Evolutionary conservation across 306 rosid genomes (phyloP), one percentile per base, ranked within the genome.

Genomic region (Medicago lupulina): DNA sequence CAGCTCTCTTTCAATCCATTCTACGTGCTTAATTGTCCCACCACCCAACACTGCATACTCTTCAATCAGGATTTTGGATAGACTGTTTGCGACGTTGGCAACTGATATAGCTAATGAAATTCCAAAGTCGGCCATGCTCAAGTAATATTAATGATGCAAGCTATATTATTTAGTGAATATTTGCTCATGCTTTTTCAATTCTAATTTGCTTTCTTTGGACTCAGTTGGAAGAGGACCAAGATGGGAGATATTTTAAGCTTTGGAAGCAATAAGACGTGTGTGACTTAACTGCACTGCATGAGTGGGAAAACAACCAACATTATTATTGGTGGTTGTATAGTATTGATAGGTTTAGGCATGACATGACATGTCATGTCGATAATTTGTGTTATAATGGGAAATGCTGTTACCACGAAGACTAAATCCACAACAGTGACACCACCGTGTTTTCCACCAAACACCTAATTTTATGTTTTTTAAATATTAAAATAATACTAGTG

Each of bases 1-100:
- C 82, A 79, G 31, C 64, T 79, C 82, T 41, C 8, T 79, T 61
- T 74, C 78, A 15, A 74, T 74, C 78, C 78, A 74, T 31, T 47
- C 50, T 7, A 62, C 49, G 0, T 46, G 60, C 11, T 21, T 25
- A 2, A 1, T 8, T 31, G 25, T 4, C 28, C 31, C 71, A 0
- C 17, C 4, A 3, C 18, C 21, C 67, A 74, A 61, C 49, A 7
- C 36, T 10, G 36, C 9, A 7, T 15, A 61, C 41, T 74, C 71
- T 11, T 74, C 19, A 16, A 47, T 16, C 19, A 61, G 13, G 19
- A 16, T 3, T 25, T 61, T 44, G 14, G 39, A 58, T 58, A 58
- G 64, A 12, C 16, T 6, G 2, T 60, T 60, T 25, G 19, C 78
- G 10, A 31, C 12, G 36, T 1, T 4, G 34, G 34, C 34, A 2